phyloP scores from a whole-genome alignment of 2,329 filamentous ascomycete species.

The Fusarium redolens region DNA sequence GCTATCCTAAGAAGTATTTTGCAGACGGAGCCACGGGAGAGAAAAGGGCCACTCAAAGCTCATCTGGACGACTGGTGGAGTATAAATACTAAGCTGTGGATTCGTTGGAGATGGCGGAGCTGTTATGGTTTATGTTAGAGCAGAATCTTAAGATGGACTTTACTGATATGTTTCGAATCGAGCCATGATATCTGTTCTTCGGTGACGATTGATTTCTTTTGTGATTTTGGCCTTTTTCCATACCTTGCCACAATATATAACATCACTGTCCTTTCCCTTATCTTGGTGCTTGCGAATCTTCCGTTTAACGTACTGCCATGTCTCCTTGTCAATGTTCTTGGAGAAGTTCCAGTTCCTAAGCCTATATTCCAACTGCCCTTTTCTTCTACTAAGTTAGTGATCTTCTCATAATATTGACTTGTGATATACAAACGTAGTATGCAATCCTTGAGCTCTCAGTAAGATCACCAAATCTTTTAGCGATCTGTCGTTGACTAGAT shows the following conservation, averaged over 20 bases:
- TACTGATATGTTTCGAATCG: not conserved
- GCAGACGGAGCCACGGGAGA: rapidly evolving
- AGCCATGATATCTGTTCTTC: rapidly evolving
- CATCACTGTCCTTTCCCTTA: rapidly evolving
- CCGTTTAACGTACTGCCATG: not conserved
- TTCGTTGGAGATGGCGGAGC: rapidly evolving
- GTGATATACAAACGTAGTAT: rapidly evolving
- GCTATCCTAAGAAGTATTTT: rapidly evolving
- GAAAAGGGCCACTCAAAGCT: rapidly evolving
- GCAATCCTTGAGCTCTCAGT: rapidly evolving
- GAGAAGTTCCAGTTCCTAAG: rapidly evolving
- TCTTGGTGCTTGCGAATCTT: not conserved
- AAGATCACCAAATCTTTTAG: rapidly evolving
- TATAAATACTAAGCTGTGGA: not conserved
- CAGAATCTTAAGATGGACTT: rapidly evolving
- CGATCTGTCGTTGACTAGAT: rapidly evolving
- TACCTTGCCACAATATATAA: rapidly evolving
- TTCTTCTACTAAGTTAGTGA: not conserved
- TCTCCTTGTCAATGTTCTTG: rapidly evolving
- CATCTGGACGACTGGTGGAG: rapidly evolving
- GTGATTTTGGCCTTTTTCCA: rapidly evolving
- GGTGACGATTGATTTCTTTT: rapidly evolving
- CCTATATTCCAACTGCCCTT: rapidly evolving
- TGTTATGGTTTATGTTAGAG: not conserved
- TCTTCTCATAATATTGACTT: too few relatives aligned